These are phyloP conservation scores for Peronosclerospora sorghi DNA, from an alignment of 352 stramenopile genomes.

Conservation along the genomic window DNA sequence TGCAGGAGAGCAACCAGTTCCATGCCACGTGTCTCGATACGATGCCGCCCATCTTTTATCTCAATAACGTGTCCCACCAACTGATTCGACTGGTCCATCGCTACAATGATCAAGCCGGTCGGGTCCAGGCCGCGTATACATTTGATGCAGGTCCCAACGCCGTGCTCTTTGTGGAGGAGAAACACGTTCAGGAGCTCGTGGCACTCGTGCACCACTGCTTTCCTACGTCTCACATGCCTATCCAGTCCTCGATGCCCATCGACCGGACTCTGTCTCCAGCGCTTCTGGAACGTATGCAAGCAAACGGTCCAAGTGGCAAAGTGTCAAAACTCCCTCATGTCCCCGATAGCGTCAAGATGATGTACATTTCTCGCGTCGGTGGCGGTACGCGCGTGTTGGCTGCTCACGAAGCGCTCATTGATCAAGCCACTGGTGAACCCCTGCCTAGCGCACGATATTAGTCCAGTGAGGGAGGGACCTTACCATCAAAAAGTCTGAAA, in stretches of 20 bases:
- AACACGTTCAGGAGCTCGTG: slow-evolving; percentile 55
- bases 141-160: slow-evolving; percentile 99
- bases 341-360: slow-evolving; percentile 41
- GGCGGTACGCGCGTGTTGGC: slow-evolving; percentile 33
- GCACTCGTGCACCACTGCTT: slow-evolving; percentile 47
- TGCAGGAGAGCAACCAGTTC: slow-evolving; percentile 98
- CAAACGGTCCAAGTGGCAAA: slow-evolving; percentile 2
- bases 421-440: slow-evolving; percentile 31
- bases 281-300: slow-evolving; percentile 17
- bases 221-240: slow-evolving; percentile 17
- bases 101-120: slow-evolving; percentile 82
- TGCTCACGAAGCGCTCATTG: slow-evolving; percentile 30
- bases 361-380: slow-evolving; percentile 57
- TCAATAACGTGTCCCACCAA: slow-evolving; percentile 88
- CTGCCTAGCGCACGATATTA: slow-evolving; percentile 5
- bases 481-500: too few species aligned
- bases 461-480: too few species aligned
- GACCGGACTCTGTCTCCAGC: slow-evolving; percentile 6
- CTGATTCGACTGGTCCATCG: slow-evolving; percentile 86
- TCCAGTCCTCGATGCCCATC: slow-evolving; percentile 26
- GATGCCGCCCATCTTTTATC: slow-evolving; percentile 97
- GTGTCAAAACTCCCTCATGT: slow-evolving; percentile 11
- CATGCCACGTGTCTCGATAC: slow-evolving; percentile 97
- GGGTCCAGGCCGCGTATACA: slow-evolving; percentile 91
- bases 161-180: slow-evolving; percentile 84